Base-by-base conservation (phyloP, 1,284 basidiomycete species). In the Trametes versicolor region DNA sequence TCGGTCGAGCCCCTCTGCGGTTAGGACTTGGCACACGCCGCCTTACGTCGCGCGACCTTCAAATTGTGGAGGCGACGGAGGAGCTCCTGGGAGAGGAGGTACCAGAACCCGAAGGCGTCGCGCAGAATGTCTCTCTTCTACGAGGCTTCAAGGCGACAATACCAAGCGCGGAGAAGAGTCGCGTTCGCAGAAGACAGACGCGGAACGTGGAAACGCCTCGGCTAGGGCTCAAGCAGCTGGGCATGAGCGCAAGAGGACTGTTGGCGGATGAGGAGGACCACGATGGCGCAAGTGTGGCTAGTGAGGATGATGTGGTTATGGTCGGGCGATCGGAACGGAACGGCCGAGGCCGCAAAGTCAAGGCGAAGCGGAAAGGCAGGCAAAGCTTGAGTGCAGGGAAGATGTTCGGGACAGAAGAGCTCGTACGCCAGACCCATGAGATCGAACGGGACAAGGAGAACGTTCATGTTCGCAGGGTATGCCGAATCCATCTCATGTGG, bases 101-200 rank as follows among this genome's bases (percentile, higher is more conserved):
- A 2, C 91, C 92, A 10, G 90, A 90, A 68, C 85, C 84, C 7
- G 86, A 87, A 27, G 87, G 85, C 43, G 81, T 87, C 27, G 87
- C 87, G 7, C 83, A 84, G 36, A 84, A 88, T 72, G 89, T 94
- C 59, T 91, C 91, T 73, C 82, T 98, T 32, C 81, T 96, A 47
- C 87, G 91, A 49, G 96, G 96, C 0, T 98, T 97, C 78, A 91
- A 93, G 70, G 96, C 96, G 34, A 97, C 96, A 2, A 92, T 97
- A 56, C 96, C 96, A 10, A 94, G 91, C 73, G 88, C 95, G 34
- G 91, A 95, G 73, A 85, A 89, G 71, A 85, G 92, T 59, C 90
- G 92, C 64, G 83, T 87, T 21, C 83, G 95, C 65, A 80, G 96
- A 63, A 78, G 95, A 60, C 89, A 93, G 76, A 87, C 92, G 74